Base-by-base conservation (phyloP, 805 yeast genomes). In the Starmerella ratchasimensis region DNA sequence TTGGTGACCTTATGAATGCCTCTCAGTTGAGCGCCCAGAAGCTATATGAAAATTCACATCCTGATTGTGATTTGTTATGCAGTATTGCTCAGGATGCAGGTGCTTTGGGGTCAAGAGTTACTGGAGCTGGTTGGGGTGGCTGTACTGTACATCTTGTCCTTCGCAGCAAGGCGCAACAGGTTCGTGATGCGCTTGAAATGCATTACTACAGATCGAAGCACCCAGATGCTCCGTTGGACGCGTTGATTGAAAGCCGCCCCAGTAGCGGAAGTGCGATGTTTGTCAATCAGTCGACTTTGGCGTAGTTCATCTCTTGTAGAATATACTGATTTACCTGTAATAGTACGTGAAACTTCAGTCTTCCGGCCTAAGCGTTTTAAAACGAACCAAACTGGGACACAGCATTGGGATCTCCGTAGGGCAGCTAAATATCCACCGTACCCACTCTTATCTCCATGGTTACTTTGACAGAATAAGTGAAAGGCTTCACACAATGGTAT, bases 71-170 rank as follows among this genome's bases (percentile, higher is more conserved):
- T 38, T 54, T 57, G 10, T 54, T 77, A 28, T 71, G 78, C 49
- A 38, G 51, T 7, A 66, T 77, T 36, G 82, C 80, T 3, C 52
- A 60, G 28, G 52, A 45, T 2, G 63, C 68, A 42, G 84, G 83
- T 3, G 62, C 80, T 1, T 63, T 57, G 41, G 84, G 84, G 14
- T 71, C 80, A 1, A 63, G 86, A 38, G 65, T 74, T n/a, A 76
- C 84, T 8, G 86, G 84, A 20, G 84, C 86, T 15, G 86, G 86
- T 3, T 77, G 74, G 67, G 84, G 84, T 24, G 84, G 84, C 5
- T 71, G 76, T 22, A 64, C 78, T 0, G 78, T 77, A n/a, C 80
- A 76, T 51, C 56, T 77, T 39, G 70, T 76, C 9, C 58, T 68
- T 3, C 58, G 60, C 4, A 63, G 63, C 41, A 64, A 61, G 41